phyloP scores from a whole-genome alignment of 2,329 filamentous ascomycete genomes.

The Clathrospora elynae region DNA sequence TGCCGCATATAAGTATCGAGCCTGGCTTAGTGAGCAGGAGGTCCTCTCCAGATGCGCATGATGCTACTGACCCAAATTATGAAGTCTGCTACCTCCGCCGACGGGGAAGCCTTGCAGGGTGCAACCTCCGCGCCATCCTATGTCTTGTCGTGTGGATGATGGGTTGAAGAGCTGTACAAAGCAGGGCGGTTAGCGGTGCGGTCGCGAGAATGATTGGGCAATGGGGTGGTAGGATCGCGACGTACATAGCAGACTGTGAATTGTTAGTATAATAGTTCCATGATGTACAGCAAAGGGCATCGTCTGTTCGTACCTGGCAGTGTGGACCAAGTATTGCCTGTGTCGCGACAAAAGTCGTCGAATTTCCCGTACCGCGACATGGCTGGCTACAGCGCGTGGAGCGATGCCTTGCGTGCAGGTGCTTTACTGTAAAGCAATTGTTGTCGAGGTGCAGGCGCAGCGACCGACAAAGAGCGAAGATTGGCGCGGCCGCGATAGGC shows the following conservation, averaged over 20 bases:
- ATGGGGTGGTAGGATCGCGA: constrained; percentile 22
- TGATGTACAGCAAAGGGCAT: constrained; percentile 17
- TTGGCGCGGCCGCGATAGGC: constrained; percentile 16
- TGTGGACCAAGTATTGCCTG: constrained; percentile 49
- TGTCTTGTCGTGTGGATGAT: constrained; percentile 63
- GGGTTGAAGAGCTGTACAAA: constrained; percentile 66
- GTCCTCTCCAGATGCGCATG: constrained; percentile 8
- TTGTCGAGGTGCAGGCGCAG: constrained; percentile 8
- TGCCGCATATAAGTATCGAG: constrained; percentile 80
- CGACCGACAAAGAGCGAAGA: constrained; percentile 10
- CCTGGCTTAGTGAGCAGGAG: constrained; percentile 58
- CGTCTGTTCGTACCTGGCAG: constrained; percentile 46
- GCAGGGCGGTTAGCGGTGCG: constrained; percentile 35
- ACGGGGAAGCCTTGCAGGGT: constrained; percentile 75
- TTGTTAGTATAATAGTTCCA: constrained; percentile 35
- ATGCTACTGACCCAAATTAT: constrained; percentile 75
- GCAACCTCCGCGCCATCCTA: constrained; percentile 69
- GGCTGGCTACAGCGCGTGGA: constrained; percentile 28
- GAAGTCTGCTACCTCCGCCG: constrained; percentile 67
- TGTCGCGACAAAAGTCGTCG: constrained; percentile 57
- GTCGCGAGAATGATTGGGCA: constrained; percentile 16
- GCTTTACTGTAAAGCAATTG: constrained; percentile 22
- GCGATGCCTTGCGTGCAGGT: constrained; percentile 32
- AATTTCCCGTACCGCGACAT: constrained; percentile 48
- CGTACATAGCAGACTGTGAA: constrained; percentile 56